These are phyloP conservation scores for Cystofilobasidium ferigula DNA, from an alignment of 768 basidiomycete genomes.

Conservation along the genomic window DNA sequence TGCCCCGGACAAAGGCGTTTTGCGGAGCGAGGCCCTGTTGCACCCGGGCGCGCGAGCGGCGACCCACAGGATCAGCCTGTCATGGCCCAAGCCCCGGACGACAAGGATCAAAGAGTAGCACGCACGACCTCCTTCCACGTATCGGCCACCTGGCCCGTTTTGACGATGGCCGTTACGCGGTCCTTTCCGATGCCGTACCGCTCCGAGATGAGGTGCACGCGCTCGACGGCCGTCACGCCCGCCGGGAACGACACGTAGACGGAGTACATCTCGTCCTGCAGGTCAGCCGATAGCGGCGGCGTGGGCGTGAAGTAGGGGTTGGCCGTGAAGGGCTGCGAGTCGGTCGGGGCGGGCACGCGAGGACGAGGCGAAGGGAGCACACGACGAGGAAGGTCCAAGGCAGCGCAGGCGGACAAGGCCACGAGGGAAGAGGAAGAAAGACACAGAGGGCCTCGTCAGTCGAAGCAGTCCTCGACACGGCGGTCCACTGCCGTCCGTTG, in stretches of 20 bases:
- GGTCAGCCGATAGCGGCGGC: constrained; percentile 22
- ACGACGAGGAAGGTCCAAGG: background rate
- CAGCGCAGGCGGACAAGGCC: background rate
- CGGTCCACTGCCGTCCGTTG: too few relatives aligned
- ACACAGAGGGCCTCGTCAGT: too few relatives aligned
- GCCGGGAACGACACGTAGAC: constrained; percentile 17
- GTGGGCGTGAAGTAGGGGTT: constrained; percentile 24
- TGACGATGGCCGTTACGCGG: constrained; percentile 21
- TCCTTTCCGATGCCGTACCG: constrained; percentile 23
- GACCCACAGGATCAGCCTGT: too few relatives aligned
- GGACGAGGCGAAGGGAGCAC: background rate
- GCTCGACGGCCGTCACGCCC: background rate
- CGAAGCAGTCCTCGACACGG: too few relatives aligned
- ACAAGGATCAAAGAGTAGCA: background rate
- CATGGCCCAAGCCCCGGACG: too few relatives aligned
- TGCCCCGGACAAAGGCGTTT: constrained; percentile 18
- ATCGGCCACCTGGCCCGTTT: constrained; percentile 25
- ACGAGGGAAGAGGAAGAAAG: too few relatives aligned
- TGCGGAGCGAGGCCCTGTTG: constrained; percentile 9
- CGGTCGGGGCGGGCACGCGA: background rate
- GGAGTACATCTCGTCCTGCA: constrained; percentile 23
- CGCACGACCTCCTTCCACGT: constrained; percentile 21
- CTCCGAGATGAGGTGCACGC: constrained; percentile 14
- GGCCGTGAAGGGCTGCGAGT: constrained; percentile 15
- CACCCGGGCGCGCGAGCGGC: too few relatives aligned